These are phyloP conservation scores for Luvunga scandens DNA, from an alignment of 345 rosid species.

Conservation along the genomic window DNA sequence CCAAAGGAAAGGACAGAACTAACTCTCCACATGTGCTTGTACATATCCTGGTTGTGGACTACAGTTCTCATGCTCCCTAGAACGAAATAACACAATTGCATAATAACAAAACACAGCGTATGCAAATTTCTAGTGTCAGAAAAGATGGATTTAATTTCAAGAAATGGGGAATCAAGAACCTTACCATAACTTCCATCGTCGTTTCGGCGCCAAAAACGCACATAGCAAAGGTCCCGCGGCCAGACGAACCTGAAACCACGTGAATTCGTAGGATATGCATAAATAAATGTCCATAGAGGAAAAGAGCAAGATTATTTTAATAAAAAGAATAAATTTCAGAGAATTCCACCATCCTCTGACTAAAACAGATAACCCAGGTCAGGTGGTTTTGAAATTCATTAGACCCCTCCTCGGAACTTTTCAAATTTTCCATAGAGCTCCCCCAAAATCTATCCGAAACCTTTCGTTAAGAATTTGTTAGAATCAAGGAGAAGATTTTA, in stretches of 20 bases:
- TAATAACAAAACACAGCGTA: conserved; percentile 25
- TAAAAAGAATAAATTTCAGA: background rate
- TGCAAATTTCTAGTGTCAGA: conserved; percentile 13
- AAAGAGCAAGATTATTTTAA: background rate
- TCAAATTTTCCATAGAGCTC: background rate
- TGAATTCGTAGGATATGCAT: background rate
- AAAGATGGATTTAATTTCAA: conserved; percentile 13
- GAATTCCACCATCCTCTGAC: background rate
- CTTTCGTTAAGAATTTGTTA: background rate
- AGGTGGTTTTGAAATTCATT: background rate
- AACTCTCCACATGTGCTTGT: conserved; percentile 97
- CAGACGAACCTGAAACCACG: conserved; percentile 74
- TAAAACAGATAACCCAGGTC: background rate
- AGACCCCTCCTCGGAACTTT: background rate
- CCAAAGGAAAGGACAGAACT: conserved; percentile 23
- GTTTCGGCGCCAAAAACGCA: conserved; percentile 97
- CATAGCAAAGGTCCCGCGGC: conserved; percentile 99
- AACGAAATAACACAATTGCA: conserved; percentile 94
- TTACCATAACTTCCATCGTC: conserved; percentile 99
- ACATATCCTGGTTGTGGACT: conserved; percentile 92
- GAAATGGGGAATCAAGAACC: conserved; percentile 11
- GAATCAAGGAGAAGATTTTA: too few relatives aligned
- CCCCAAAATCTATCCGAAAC: background rate
- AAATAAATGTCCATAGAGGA: background rate
- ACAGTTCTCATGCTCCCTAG: conserved; percentile 94